These are phyloP conservation scores for Thalia dealbata DNA, from an alignment of 176 grass and related monocot species.

Conservation along the genomic window DNA sequence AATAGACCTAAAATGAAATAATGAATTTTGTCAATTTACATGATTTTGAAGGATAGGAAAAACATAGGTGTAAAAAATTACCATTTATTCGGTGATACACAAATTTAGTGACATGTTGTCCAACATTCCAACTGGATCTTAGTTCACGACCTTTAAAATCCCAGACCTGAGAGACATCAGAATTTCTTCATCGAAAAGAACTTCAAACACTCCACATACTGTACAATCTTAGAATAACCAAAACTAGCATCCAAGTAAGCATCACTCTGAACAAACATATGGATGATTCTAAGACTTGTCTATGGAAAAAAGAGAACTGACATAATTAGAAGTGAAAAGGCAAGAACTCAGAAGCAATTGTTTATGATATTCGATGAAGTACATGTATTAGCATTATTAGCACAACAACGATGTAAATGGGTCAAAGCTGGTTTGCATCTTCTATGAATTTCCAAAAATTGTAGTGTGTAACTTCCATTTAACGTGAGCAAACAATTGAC, in stretches of 20 bases:
- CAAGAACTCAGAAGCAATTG: too few relatives aligned
- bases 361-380: too few relatives aligned
- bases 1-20: slow-evolving; percentile 52
- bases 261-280: too few relatives aligned
- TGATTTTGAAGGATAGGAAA: slow-evolving; percentile 16
- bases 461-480: too few relatives aligned
- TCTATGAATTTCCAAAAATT: too few relatives aligned
- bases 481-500: too few relatives aligned
- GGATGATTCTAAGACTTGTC: too few relatives aligned
- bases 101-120: slow-evolving; percentile 65
- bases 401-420: too few relatives aligned
- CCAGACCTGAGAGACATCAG: slow-evolving; percentile 52
- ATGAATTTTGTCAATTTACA: slow-evolving; percentile 11
- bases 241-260: neutral
- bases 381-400: too few relatives aligned
- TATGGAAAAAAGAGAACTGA: too few relatives aligned
- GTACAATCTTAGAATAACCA: neutral
- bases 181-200: neutral
- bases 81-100: slow-evolving; percentile 83
- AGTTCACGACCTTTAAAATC: slow-evolving; percentile 64
- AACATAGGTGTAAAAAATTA: slow-evolving; percentile 28
- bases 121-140: slow-evolving; percentile 63
- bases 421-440: too few relatives aligned
- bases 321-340: too few relatives aligned
- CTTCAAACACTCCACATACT: neutral